Conservation (phyloP, 2,329 filamentous ascomycete genomes). For the Penicillium sumatraense region DNA sequence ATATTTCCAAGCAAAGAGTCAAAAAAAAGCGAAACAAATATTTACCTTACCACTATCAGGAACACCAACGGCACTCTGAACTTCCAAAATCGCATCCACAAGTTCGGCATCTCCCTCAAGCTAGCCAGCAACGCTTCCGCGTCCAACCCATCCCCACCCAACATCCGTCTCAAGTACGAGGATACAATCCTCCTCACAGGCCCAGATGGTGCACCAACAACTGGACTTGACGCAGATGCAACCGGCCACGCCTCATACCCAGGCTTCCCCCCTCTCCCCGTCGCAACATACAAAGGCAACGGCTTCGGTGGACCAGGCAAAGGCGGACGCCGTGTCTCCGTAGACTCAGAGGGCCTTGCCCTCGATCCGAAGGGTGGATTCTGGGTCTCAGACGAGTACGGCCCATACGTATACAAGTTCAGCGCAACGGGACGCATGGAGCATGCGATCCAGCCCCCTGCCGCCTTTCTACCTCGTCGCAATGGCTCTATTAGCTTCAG, state of each 20-base stretch:
- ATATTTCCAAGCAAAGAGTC: no score
- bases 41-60: slow-evolving; percentile 40
- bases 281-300: slow-evolving; percentile 67
- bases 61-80: slow-evolving; percentile 74
- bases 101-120: slow-evolving; percentile 65
- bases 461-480: slow-evolving; percentile 66
- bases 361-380: slow-evolving; percentile 65
- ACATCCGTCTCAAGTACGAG: slow-evolving; percentile 65
- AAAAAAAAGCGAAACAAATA: not conserved
- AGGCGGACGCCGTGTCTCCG: slow-evolving; percentile 62
- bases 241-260: slow-evolving; percentile 58
- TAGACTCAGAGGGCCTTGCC: slow-evolving; percentile 71
- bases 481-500: slow-evolving; percentile 67
- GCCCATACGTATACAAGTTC: slow-evolving; percentile 72
- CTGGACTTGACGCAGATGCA: slow-evolving; percentile 66
- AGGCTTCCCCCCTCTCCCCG: slow-evolving; percentile 66
- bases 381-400: slow-evolving; percentile 74
- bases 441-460: slow-evolving; percentile 66
- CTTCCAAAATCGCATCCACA: slow-evolving; percentile 70
- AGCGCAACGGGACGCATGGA: slow-evolving; percentile 61
- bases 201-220: slow-evolving; percentile 64
- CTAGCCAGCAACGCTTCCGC: slow-evolving; percentile 57
- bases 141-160: slow-evolving; percentile 60
- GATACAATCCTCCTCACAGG: slow-evolving; percentile 69
- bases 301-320: slow-evolving; percentile 67